phyloP scores from a whole-genome alignment of 1,284 basidiomycete species.

The Pseudozyma thailandica region DNA sequence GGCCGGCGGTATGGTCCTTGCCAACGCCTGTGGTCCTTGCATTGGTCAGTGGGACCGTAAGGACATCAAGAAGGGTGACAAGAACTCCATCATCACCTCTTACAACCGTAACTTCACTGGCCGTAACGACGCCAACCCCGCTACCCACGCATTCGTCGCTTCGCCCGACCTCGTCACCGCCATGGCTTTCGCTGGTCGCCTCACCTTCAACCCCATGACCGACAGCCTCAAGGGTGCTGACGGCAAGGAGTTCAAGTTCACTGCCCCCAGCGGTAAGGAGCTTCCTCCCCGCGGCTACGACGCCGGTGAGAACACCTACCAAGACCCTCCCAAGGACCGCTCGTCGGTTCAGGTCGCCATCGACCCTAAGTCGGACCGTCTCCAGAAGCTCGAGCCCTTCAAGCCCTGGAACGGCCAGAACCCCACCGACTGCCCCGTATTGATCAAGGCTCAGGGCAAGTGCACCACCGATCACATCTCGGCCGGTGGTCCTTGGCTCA shows the following conservation, averaged over 20 bases:
- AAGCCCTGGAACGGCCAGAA: slow-evolving; percentile 91
- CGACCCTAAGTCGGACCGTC: slow-evolving; percentile 87
- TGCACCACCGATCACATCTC: slow-evolving; percentile 83
- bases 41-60: slow-evolving; percentile 99
- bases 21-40: slow-evolving; percentile 98
- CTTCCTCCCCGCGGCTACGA: slow-evolving; percentile 95
- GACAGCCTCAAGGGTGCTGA: slow-evolving; percentile 88
- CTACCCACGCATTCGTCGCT: slow-evolving; percentile 97
- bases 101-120: slow-evolving; percentile 99
- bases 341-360: slow-evolving; percentile 86
- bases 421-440: slow-evolving; percentile 85
- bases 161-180: slow-evolving; percentile 98
- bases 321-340: slow-evolving; percentile 89
- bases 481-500: slow-evolving; percentile 98
- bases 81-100: slow-evolving; percentile 92
- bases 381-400: slow-evolving; percentile 94
- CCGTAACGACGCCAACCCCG: slow-evolving; percentile 98
- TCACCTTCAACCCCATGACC: slow-evolving; percentile 96
- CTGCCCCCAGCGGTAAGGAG: slow-evolving; percentile 86
- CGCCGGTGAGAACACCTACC: slow-evolving; percentile 96
- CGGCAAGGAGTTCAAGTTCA: slow-evolving; percentile 98
- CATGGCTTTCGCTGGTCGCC: slow-evolving; percentile 90
- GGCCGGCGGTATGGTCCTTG: slow-evolving; percentile 91
- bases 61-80: slow-evolving; percentile 95
- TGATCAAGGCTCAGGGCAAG: slow-evolving; percentile 99